phyloP scores from a whole-genome alignment of 805 yeast species.

The Helenozyma baotianmanensis region DNA sequence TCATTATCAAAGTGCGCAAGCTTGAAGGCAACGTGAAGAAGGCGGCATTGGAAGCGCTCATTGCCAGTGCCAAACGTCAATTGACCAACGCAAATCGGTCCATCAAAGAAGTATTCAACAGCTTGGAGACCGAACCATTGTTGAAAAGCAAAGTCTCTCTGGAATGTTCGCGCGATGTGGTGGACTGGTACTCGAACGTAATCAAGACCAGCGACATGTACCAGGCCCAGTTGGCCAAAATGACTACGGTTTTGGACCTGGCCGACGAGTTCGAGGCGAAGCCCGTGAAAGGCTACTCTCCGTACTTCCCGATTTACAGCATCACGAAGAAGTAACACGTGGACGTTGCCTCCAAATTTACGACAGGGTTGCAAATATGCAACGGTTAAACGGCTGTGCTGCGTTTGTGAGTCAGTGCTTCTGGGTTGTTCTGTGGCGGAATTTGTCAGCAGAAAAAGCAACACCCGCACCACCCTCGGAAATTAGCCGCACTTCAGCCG shows the following conservation, averaged over 20 bases:
- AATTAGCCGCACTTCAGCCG: background rate
- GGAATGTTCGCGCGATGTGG: slow-evolving; percentile 4
- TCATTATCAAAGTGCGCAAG: background rate
- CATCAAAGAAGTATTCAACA: slow-evolving; percentile 4
- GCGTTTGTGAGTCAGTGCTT: too few relatives aligned
- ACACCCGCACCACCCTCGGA: background rate
- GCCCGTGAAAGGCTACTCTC: slow-evolving; percentile 5
- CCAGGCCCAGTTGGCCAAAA: slow-evolving; percentile 2
- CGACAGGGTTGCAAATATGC: too few relatives aligned
- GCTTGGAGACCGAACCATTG: slow-evolving; percentile 5
- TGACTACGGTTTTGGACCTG: too few relatives aligned
- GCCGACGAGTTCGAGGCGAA: slow-evolving; percentile 1
- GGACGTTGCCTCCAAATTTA: too few relatives aligned
- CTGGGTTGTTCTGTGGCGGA: too few relatives aligned
- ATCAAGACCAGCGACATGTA: slow-evolving; percentile 12
- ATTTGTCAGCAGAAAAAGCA: too few relatives aligned
- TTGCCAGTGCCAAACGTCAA: background rate
- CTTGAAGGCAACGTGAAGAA: background rate
- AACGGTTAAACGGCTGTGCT: too few relatives aligned
- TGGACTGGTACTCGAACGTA: slow-evolving; percentile 7
- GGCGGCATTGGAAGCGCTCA: background rate
- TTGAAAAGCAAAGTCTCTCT: slow-evolving; percentile 3
- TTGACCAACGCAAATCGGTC: slow-evolving; percentile 3
- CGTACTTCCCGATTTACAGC: slow-evolving; percentile 12
- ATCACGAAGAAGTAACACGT: background rate